These are phyloP conservation scores for Emmonsiellopsis sp. DNA, from an alignment of 2,329 filamentous ascomycete genomes.

Conservation along the genomic window DNA sequence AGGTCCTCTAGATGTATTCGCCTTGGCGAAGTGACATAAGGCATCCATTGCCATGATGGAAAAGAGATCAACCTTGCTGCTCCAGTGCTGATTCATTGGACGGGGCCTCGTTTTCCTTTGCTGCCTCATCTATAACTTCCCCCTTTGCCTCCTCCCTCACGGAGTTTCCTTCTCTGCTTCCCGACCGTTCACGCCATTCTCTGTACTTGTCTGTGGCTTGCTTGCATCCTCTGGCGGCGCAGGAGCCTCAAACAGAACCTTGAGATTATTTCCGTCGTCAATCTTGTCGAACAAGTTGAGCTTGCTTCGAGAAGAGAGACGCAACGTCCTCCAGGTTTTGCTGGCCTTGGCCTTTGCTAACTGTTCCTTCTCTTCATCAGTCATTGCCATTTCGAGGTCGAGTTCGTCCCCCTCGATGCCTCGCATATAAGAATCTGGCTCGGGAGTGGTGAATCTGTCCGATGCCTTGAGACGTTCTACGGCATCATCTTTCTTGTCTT, in stretches of 20 bases:
- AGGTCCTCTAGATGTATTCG: no score
- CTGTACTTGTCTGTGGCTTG: background rate
- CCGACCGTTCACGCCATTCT: constrained; percentile 5
- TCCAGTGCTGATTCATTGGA: background rate
- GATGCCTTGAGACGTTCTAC: constrained; percentile 61
- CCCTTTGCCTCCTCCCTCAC: background rate
- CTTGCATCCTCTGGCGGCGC: background rate
- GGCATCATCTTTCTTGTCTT: constrained; percentile 51
- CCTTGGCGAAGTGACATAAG: no score
- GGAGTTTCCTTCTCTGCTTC: constrained; percentile 7
- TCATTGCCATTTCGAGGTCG: constrained; percentile 73
- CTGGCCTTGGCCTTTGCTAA: constrained; percentile 68
- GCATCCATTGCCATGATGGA: no score
- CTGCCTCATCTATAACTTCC: background rate
- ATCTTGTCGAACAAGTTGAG: constrained; percentile 78
- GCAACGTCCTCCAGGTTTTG: constrained; percentile 82
- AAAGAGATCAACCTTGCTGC: background rate
- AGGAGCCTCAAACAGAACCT: constrained; percentile 37
- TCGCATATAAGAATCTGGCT: constrained; percentile 59
- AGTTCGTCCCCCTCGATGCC: constrained; percentile 73
- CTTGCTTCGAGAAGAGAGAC: constrained; percentile 65
- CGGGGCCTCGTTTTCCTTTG: constrained; percentile 1
- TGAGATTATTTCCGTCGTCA: constrained; percentile 66
- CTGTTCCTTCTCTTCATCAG: constrained; percentile 49
- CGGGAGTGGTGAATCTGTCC: constrained; percentile 58